Conservation (phyloP, 257 asterid genomes). For the Misopates orontium region DNA sequence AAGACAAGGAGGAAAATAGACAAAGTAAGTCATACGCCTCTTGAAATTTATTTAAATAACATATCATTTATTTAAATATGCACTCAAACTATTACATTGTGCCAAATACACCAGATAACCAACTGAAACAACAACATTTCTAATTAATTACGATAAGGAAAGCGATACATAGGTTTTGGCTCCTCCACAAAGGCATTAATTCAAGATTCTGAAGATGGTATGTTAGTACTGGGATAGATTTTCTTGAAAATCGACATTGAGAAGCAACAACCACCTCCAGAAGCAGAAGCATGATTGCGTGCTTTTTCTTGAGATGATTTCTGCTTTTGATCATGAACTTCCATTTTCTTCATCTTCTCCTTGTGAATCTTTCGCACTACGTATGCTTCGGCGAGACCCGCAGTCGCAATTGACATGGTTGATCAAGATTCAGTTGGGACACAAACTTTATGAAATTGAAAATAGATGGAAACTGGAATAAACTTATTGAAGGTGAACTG, state of each 20-base stretch:
- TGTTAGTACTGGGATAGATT: slow-evolving; percentile 37
- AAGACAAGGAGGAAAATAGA: no score
- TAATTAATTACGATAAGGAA: no score
- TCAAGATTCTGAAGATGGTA: neutral
- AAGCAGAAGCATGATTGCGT: neutral
- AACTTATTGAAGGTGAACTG: no score
- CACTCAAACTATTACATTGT: no score
- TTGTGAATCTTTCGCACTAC: slow-evolving; percentile 40
- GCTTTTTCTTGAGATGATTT: neutral
- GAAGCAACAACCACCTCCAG: slow-evolving; percentile 35
- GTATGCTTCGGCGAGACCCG: slow-evolving; percentile 49
- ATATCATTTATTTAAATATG: no score
- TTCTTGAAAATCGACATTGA: slow-evolving; percentile 47
- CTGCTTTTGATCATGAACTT: slow-evolving; percentile 7
- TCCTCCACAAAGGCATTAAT: no score
- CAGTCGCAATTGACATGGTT: slow-evolving; percentile 38
- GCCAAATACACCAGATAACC: no score
- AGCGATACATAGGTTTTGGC: no score
- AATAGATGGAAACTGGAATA: neutral
- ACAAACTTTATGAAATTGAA: neutral
- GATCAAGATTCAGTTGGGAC: neutral
- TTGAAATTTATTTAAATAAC: no score
- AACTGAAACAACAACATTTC: no score
- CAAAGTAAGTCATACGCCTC: no score
- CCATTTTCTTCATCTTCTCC: slow-evolving; percentile 51